phyloP scores from a whole-genome alignment of 805 yeast genomes.

The Cyberlindnera lachancei region DNA sequence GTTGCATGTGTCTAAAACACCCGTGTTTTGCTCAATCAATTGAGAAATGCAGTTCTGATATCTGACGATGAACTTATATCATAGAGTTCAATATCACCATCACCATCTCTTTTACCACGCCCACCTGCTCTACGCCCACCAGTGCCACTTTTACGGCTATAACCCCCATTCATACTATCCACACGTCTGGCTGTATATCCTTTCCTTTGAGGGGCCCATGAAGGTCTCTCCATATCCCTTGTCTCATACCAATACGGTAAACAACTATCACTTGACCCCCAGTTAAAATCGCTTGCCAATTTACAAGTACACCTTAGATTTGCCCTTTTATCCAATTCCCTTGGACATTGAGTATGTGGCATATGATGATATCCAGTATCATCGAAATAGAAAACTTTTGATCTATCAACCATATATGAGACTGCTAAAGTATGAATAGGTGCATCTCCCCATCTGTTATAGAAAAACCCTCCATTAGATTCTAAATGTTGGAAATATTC shows the following conservation, averaged over 20 bases:
- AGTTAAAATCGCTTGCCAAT: slow-evolving; percentile 24
- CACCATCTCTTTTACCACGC: no score
- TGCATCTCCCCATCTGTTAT: slow-evolving; percentile 93
- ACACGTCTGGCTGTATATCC: slow-evolving; percentile 3
- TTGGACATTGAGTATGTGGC: slow-evolving; percentile 53
- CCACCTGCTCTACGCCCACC: no score
- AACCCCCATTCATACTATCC: no score
- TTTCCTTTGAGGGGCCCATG: slow-evolving; percentile 12
- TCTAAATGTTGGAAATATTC: slow-evolving; percentile 59
- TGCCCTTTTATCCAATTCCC: slow-evolving; percentile 34
- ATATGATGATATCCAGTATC: slow-evolving; percentile 69
- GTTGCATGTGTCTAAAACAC: no score
- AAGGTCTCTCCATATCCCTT: slow-evolving; percentile 11
- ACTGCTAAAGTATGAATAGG: slow-evolving; percentile 82
- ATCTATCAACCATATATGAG: slow-evolving; percentile 46
- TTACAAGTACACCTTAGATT: slow-evolving; percentile 46
- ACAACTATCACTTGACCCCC: slow-evolving; percentile 22
- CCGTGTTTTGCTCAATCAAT: no score
- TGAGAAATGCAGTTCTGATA: no score
- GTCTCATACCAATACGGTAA: slow-evolving; percentile 17
- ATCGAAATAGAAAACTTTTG: slow-evolving; percentile 61
- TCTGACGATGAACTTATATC: no score
- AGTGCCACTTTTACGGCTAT: no score
- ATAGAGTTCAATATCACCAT: no score
- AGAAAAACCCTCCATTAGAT: slow-evolving; percentile 67